These are phyloP conservation scores for Talaromyces adpressus DNA, from an alignment of 495 filamentous ascomycete species.

Conservation along the genomic window DNA sequence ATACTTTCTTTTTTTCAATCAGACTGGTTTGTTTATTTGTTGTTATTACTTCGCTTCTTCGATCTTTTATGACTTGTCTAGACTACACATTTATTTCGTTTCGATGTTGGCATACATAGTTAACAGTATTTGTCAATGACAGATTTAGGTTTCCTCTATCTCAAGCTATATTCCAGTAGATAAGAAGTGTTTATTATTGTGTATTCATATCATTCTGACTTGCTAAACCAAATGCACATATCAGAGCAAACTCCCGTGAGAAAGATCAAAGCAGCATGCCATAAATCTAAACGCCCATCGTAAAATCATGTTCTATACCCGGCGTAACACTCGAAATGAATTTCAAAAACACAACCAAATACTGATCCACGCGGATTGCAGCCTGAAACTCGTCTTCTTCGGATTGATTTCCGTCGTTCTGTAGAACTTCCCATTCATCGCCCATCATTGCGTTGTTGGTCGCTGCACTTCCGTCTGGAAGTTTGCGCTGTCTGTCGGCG, in stretches of 20 bases:
- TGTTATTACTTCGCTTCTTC: not conserved
- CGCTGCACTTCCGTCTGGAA: constrained; percentile 43
- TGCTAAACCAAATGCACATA: not conserved
- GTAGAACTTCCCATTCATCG: constrained; percentile 83
- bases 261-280: not conserved
- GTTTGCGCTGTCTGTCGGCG: constrained; percentile 26
- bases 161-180: not conserved
- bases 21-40: not conserved
- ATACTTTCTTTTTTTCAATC: not conserved
- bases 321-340: constrained; percentile 97
- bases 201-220: not conserved
- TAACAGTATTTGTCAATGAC: not conserved
- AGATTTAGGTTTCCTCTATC: not conserved
- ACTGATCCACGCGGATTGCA: constrained; percentile 94
- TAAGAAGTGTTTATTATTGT: not conserved
- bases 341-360: constrained; percentile 95
- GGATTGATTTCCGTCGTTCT: constrained; percentile 49
- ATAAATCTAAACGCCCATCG: constrained; percentile 65
- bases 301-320: constrained; percentile 96
- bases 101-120: not conserved
- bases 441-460: constrained; percentile 24
- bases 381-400: constrained; percentile 65
- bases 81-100: not conserved
- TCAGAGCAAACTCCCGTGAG: not conserved
- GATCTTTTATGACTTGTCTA: not conserved